Percentiles rank a stretch among this genome's conserved stretches.
These are phyloP conservation scores for Taiozyma sp. DNA, from an alignment of 1,139 yeast species.

Conservation along the genomic window DNA sequence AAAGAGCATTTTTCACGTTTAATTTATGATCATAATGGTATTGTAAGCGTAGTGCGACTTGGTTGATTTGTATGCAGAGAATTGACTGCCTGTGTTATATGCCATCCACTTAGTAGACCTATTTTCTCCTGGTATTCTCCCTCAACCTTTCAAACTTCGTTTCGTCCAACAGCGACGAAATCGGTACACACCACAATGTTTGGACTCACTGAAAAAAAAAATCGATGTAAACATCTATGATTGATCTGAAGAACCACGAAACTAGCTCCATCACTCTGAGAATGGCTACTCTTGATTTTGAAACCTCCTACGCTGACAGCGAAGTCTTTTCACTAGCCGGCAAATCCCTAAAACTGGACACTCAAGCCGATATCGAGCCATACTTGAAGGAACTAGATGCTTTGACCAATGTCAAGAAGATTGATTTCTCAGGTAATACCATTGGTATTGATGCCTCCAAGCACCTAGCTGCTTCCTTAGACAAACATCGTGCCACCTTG, in stretches of 20 bases:
- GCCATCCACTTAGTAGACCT: too few species aligned
- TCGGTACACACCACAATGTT: not conserved
- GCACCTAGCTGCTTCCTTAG: constrained; percentile 58
- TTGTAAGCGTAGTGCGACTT: constrained; percentile 3
- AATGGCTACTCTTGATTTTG: constrained; percentile 34
- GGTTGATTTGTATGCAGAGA: not conserved
- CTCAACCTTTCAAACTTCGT: too few species aligned
- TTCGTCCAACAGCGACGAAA: not conserved
- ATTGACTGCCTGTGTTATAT: too few species aligned
- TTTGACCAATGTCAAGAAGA: constrained; percentile 41
- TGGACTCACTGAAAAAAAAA: not conserved
- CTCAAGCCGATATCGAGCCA: constrained; percentile 66
- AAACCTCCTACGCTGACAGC: constrained; percentile 25
- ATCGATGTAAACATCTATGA: not conserved
- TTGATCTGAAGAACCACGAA: not conserved
- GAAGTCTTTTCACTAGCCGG: constrained; percentile 61
- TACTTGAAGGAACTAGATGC: constrained; percentile 48
- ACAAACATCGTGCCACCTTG: constrained; percentile 41
- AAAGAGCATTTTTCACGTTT: not conserved
- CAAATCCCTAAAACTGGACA: constrained; percentile 69
- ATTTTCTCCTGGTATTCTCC: not conserved
- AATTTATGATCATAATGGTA: constrained; percentile 1
- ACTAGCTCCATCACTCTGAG: not conserved
- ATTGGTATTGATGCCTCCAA: constrained; percentile 87
- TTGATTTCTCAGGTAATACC: constrained; percentile 90